phyloP scores from a whole-genome alignment of 306 rosid species.

The Luffa aegyptiaca region DNA sequence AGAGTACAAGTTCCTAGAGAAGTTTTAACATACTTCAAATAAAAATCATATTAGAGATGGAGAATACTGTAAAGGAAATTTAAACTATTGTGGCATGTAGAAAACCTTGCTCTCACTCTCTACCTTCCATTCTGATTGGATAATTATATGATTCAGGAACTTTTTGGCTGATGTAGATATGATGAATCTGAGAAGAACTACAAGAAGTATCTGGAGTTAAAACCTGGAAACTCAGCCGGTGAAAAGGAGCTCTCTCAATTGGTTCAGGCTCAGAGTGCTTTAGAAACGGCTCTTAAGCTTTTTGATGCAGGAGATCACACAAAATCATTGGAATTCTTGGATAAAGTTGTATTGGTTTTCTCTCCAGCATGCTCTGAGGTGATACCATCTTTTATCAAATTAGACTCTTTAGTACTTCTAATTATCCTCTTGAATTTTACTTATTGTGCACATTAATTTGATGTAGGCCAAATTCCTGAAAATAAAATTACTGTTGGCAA shows the following conservation, averaged over 20 bases:
- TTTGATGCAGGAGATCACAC: conserved; percentile 45
- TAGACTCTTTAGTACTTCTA: background rate
- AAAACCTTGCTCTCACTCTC: conserved; percentile 10
- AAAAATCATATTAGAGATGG: background rate
- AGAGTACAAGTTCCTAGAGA: background rate
- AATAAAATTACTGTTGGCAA: conserved; percentile 63
- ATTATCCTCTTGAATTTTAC: background rate
- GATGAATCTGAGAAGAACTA: conserved; percentile 85
- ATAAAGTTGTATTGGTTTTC: conserved; percentile 89
- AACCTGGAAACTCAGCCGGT: conserved; percentile 56
- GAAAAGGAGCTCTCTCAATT: conserved; percentile 93
- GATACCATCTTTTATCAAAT: conserved; percentile 3
- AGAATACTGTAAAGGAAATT: background rate
- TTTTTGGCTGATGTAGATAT: conserved; percentile 99
- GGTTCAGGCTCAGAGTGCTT: conserved; percentile 74
- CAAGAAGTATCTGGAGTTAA: conserved; percentile 62
- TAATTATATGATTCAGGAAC: conserved; percentile 94
- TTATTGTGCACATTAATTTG: conserved; percentile 14
- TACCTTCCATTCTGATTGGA: conserved; percentile 64
- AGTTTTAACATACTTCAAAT: background rate
- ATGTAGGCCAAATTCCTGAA: conserved; percentile 79
- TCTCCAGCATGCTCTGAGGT: conserved; percentile 89
- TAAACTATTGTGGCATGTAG: background rate
- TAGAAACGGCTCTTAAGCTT: conserved; percentile 65
- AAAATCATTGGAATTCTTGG: conserved; percentile 81